phyloP scores from a whole-genome alignment of 2,329 filamentous ascomycete species.

The Cyanodermella asteris region DNA sequence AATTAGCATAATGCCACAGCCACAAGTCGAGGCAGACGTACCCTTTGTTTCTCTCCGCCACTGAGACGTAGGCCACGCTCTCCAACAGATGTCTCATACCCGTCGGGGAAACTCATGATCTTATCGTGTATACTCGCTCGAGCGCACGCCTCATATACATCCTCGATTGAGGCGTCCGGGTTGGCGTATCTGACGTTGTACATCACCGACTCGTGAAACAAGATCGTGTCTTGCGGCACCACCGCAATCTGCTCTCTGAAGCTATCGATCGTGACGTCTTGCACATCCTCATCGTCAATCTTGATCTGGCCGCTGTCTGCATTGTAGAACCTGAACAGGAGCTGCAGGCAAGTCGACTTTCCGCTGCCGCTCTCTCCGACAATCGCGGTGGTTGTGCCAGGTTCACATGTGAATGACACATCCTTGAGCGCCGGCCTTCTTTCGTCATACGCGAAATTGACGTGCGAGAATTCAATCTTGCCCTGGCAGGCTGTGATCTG shows the following conservation, averaged over 20 bases:
- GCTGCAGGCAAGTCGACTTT: conserved; percentile 34
- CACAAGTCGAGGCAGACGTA: conserved; percentile 10
- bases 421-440: conserved; percentile 32
- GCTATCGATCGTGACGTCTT: conserved; percentile 22
- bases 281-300: conserved; percentile 36
- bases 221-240: conserved; percentile 32
- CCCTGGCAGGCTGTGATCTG: conserved; percentile 30
- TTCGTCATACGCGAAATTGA: conserved; percentile 35
- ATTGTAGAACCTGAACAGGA: conserved; percentile 26
- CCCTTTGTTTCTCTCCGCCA: conserved; percentile 4
- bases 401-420: conserved; percentile 28
- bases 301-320: conserved; percentile 29
- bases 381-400: conserved; percentile 35
- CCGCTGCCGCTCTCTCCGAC: conserved; percentile 38
- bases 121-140: conserved; percentile 33
- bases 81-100: conserved; percentile 28
- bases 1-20: neutral
- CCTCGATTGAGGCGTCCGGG: conserved; percentile 24
- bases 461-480: conserved; percentile 31
- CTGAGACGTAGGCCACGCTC: conserved; percentile 5
- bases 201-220: conserved; percentile 35
- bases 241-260: conserved; percentile 33
- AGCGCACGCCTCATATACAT: conserved; percentile 29
- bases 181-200: conserved; percentile 34
- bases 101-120: conserved; percentile 30